Percentiles rank a stretch among this genome's conserved stretches.
Evolutionary conservation across 2,329 filamentous ascomycete species (phyloP).

Genomic region (Helminthosporium solani): DNA sequence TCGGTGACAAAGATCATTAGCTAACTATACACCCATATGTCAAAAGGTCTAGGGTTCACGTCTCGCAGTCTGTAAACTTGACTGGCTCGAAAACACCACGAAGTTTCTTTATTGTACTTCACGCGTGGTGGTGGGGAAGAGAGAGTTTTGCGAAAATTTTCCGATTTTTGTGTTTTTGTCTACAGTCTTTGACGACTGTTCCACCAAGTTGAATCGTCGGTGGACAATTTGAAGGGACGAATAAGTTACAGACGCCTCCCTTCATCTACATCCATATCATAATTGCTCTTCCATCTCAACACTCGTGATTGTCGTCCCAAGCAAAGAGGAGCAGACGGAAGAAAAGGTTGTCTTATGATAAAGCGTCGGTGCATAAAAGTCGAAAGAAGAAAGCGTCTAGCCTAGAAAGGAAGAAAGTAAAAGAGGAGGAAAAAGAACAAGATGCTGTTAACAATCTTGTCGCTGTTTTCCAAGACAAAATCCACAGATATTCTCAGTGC

Average conservation of each 20-base stretch:
- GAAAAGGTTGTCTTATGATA: background rate
- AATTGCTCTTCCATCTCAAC: background rate
- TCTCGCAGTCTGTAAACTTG: too few species aligned
- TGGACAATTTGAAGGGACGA: background rate
- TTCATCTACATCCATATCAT: background rate
- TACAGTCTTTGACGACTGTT: background rate
- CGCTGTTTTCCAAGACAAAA: background rate
- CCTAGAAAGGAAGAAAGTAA: background rate
- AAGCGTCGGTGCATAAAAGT: background rate
- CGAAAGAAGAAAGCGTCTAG: background rate
- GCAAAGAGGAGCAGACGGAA: background rate
- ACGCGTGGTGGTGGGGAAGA: too few species aligned
- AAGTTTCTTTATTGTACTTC: too few species aligned
- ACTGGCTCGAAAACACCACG: too few species aligned
- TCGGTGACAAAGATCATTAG: too few species aligned
- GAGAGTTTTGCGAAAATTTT: background rate
- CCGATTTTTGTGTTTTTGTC: background rate
- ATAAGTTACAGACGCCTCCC: background rate
- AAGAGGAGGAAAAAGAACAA: background rate
- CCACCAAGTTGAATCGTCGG: background rate
- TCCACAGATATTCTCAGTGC: background rate
- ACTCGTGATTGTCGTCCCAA: background rate
- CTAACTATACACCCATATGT: too few species aligned
- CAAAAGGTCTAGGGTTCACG: too few species aligned
- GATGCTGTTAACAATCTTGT: background rate